These are phyloP conservation scores for Cinchona pubescens DNA, from an alignment of 257 asterid species.

Conservation along the genomic window DNA sequence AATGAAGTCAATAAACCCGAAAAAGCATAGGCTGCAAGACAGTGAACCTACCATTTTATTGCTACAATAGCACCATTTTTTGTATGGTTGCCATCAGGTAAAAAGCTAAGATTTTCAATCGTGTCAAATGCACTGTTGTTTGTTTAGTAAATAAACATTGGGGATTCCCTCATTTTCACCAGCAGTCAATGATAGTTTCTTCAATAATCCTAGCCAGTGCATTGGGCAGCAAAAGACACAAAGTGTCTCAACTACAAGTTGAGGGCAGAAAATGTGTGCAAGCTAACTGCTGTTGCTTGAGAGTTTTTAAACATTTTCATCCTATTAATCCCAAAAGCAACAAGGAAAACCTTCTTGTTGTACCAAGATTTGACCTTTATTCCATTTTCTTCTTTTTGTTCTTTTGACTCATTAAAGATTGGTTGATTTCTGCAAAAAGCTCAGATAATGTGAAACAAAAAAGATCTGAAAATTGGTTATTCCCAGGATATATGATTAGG, in stretches of 20 bases:
- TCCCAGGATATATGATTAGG: neutral
- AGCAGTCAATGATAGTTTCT: neutral
- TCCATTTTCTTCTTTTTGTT: neutral
- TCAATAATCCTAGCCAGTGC: neutral
- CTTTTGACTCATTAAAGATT: neutral
- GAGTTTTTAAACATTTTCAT: neutral
- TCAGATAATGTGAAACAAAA: neutral
- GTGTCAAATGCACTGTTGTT: neutral
- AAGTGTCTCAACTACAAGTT: neutral
- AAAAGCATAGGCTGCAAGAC: neutral
- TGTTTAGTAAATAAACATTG: no score
- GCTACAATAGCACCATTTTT: neutral
- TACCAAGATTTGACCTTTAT: neutral
- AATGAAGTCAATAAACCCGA: neutral
- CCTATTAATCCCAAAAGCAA: neutral
- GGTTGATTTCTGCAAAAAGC: neutral
- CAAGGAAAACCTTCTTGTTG: neutral
- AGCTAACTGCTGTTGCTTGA: neutral
- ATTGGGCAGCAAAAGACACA: neutral
- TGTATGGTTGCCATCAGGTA: neutral
- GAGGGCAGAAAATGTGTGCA: neutral
- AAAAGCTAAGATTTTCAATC: neutral
- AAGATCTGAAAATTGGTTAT: neutral
- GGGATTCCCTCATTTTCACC: neutral
- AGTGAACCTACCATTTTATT: neutral